Percentiles rank a stretch among this genome's conserved stretches.
These are phyloP conservation scores for Epichloe festucae DNA, from an alignment of 2,329 filamentous ascomycete species.

Conservation along the genomic window DNA sequence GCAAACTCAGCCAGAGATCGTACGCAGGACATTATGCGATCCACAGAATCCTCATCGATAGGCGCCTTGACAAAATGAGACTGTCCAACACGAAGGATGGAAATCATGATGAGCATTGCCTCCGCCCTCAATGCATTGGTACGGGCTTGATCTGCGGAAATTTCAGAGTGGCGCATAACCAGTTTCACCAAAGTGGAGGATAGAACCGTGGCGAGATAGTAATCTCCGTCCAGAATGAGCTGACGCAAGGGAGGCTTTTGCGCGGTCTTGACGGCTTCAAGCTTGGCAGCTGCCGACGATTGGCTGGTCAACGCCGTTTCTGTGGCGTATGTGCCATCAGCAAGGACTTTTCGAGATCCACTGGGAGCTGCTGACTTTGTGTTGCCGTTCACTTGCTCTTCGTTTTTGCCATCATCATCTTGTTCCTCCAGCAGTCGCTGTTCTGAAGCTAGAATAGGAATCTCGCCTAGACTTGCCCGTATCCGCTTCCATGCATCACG, in stretches of 20 bases:
- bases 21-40: constrained; percentile 96
- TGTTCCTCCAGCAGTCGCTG: constrained; percentile 82
- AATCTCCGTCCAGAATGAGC: constrained; percentile 92
- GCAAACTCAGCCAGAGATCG: constrained; percentile 83
- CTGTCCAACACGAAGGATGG: constrained; percentile 92
- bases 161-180: constrained; percentile 93
- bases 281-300: constrained; percentile 74
- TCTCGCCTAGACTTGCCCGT: constrained; percentile 84
- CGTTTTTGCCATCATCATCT: constrained; percentile 52
- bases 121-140: constrained; percentile 92
- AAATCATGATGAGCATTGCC: constrained; percentile 99
- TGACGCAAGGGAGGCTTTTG: constrained; percentile 92
- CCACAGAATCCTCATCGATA: constrained; percentile 96
- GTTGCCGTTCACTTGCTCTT: constrained; percentile 65
- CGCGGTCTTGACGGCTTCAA: constrained; percentile 93
- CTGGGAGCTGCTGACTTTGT: constrained; percentile 63
- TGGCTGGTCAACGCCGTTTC: constrained; percentile 92
- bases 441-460: constrained; percentile 90
- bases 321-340: constrained; percentile 94
- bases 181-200: constrained; percentile 93
- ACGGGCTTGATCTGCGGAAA: constrained; percentile 71
- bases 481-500: constrained; percentile 95
- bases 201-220: constrained; percentile 90
- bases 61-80: constrained; percentile 97
- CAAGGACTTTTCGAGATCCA: constrained; percentile 80